Conservation (phyloP, 2,329 filamentous ascomycete genomes). For the Xylariaceae sp. region DNA sequence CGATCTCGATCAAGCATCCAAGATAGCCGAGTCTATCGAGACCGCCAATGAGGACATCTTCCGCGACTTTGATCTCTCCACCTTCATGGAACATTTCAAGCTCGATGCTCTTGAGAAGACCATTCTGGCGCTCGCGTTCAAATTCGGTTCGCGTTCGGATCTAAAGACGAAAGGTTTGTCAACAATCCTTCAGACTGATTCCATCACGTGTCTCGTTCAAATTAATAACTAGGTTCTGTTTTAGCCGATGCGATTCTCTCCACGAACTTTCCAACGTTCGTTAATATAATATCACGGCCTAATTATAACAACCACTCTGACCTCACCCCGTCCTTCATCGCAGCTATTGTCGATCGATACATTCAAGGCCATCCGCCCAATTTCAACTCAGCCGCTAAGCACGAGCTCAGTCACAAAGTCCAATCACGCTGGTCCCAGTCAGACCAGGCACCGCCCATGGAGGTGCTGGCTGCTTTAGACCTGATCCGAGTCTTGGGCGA, state of each 20-base stretch:
- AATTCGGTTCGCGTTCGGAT: conserved; percentile 79
- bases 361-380: conserved; percentile 86
- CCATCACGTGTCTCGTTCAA: not conserved
- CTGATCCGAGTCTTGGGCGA: conserved; percentile 70
- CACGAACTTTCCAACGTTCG: conserved; percentile 77
- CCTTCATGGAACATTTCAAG: conserved; percentile 96
- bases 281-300: conserved; percentile 75
- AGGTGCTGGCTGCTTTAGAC: conserved; percentile 74
- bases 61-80: conserved; percentile 93
- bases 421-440: conserved; percentile 71
- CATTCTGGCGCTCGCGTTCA: conserved; percentile 87
- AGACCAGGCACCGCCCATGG: conserved; percentile 70
- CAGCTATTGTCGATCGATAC: conserved; percentile 82
- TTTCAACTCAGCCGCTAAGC: conserved; percentile 77
- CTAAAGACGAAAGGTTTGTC: conserved; percentile 84
- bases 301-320: conserved; percentile 70
- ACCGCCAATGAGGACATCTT: conserved; percentile 91
- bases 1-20: conserved; percentile 81
- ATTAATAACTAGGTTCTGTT: conserved; percentile 6
- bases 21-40: conserved; percentile 93
- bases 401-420: conserved; percentile 72
- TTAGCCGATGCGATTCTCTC: conserved; percentile 89
- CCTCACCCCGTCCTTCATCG: conserved; percentile 73
- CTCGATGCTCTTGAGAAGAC: conserved; percentile 88
- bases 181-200: conserved; percentile 11